Conservation (phyloP, 2,329 filamentous ascomycete species). For the Cercospora sp. region DNA sequence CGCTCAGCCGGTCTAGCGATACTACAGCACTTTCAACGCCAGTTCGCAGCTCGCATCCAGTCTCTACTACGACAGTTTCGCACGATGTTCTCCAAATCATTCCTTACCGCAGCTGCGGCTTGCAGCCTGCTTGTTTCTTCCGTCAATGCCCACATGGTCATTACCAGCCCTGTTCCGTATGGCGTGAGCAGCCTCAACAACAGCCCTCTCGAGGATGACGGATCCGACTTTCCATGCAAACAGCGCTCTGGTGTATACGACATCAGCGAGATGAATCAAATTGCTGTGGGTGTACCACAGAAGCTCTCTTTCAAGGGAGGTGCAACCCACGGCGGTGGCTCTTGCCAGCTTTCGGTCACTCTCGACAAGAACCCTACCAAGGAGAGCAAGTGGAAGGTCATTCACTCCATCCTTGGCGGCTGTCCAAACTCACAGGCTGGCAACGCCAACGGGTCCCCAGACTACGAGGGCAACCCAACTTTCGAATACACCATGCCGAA, state of each 20-base stretch:
- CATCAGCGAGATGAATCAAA: conserved; percentile 57
- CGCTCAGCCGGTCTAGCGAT: conserved; percentile 30
- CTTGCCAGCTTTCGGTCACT: conserved; percentile 82
- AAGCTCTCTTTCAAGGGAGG: conserved; percentile 67
- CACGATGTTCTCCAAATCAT: conserved; percentile 27
- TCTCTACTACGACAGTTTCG: conserved; percentile 18
- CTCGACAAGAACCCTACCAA: conserved; percentile 71
- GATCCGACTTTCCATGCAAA: conserved; percentile 79
- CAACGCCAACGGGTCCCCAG: conserved; percentile 33
- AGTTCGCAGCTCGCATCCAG: conserved; percentile 26
- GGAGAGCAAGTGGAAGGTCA: conserved; percentile 76
- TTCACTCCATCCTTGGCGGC: conserved; percentile 82
- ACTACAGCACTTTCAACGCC: conserved; percentile 19
- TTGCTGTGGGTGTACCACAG: conserved; percentile 62
- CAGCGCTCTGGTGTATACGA: conserved; percentile 49
- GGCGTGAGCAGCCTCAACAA: conserved; percentile 57
- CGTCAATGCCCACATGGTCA: conserved; percentile 70
- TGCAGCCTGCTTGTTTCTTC: conserved; percentile 24
- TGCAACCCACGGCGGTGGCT: conserved; percentile 84
- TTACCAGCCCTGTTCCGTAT: conserved; percentile 69
- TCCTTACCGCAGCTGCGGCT: conserved; percentile 21
- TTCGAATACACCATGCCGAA: conserved; percentile 73
- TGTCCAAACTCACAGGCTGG: conserved; percentile 69
- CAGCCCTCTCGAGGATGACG: conserved; percentile 57
- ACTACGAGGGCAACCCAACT: conserved; percentile 43